A percentile compares a stretch with the other conserved stretches of the same genome.
These are phyloP conservation scores for Cercospora sp. DNA, from an alignment of 2,329 filamentous ascomycete species.

Conservation along the genomic window DNA sequence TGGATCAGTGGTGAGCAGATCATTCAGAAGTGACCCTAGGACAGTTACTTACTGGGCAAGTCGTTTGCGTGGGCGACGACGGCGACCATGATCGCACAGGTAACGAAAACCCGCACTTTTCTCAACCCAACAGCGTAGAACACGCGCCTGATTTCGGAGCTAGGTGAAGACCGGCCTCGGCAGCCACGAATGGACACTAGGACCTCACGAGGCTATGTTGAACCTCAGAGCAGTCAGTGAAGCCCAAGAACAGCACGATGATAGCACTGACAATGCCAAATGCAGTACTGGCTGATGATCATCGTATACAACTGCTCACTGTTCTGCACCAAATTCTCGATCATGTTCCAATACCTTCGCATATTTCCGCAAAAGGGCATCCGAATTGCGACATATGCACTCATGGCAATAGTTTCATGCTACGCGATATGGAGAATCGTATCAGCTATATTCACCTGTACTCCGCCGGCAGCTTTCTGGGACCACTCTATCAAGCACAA, in stretches of 20 bases:
- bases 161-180: conserved; percentile 13
- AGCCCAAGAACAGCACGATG: not conserved
- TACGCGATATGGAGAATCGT: conserved; percentile 39
- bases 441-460: conserved; percentile 45
- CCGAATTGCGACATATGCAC: conserved; percentile 33
- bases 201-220: conserved; percentile 1
- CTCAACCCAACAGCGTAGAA: not conserved
- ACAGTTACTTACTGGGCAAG: not conserved
- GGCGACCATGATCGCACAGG: not conserved
- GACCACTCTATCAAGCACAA: conserved; percentile 28
- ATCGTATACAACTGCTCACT: conserved; percentile 42
- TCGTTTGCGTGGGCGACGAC: not conserved
- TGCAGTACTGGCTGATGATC: conserved; percentile 17
- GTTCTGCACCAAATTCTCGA: conserved; percentile 46
- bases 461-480: conserved; percentile 43
- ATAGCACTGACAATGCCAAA: not conserved
- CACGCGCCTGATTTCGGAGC: not conserved
- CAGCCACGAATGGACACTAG: conserved; percentile 7
- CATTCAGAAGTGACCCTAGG: too few species aligned
- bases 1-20: conserved; percentile 7
- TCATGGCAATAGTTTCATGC: conserved; percentile 35
- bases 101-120: not conserved
- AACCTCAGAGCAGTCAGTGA: conserved; percentile 14
- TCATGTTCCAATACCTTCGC: conserved; percentile 50
- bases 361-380: conserved; percentile 46